Evolutionary conservation across 192 early-diverging fungal species (phyloP), one percentile per base, ranked within the genome.

Genomic region (Backusella luteola): DNA sequence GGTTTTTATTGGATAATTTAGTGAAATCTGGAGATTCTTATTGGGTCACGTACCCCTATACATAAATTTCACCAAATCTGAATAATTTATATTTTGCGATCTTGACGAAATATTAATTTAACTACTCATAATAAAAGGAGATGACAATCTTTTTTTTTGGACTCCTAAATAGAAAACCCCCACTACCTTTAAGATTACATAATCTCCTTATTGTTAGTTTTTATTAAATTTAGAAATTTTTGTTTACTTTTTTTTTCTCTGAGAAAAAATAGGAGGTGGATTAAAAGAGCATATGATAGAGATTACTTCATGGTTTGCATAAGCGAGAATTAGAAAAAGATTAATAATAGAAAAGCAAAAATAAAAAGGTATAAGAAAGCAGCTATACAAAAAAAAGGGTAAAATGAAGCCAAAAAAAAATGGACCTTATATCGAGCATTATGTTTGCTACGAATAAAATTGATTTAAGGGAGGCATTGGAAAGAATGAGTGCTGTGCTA

Each of bases 151-250:
- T 49, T 38, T 38, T 38, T 39, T 39, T 39, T 39, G 9, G 11
- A 63, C 56, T 63, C 56, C 56, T 63, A 26, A 26, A 11, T 63
- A 63, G 8, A 29, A 29, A 63, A 29, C 46, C 19, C 46, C n/a
- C 46, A 6, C 19, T 49, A 21, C 46, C 46, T n/a, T n/a, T n/a
- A 49, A 49, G 21, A 63, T 63, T 63, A 63, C 56, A 63, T 63
- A 63, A 63, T 63, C 56, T 63, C 56, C 56, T 63, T 63, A 63
- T 26, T 63, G 21, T 63, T n/a, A 63, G 56, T 29, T 63, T 49
- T 63, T 63, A 63, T 63, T 63, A 63, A 63, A 63, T 63, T 63
- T 63, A 63, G 56, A 63, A 59, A 14, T 7, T 9, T 26, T 63
- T 26, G 11, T 2, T 21, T 63, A 63, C 29, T 63, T 63, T 59